Base-by-base conservation (phyloP, 2,329 filamentous ascomycete genomes). In the Coniochaeta sp. region DNA sequence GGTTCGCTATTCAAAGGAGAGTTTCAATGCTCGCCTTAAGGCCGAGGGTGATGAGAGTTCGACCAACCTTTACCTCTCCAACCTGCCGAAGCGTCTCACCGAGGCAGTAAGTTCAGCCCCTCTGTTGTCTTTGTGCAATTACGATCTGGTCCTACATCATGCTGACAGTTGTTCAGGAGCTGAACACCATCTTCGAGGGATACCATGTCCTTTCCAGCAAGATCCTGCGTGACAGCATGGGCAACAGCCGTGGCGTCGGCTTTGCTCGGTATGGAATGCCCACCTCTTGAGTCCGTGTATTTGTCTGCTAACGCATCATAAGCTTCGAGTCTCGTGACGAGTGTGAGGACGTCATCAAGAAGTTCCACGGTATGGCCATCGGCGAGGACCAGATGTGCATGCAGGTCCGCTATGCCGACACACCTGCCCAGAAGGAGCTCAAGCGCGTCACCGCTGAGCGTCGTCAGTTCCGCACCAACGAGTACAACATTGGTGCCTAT, bases 31-130 rank as follows among this genome's bases (percentile, higher is more conserved):
- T 59, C 91, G 95, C 61, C 87, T 99, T 62, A 97, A 99, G 78
- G 92, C 94, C 45, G 89, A 97, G 64, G 87, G 91, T 52, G 92
- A 99, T 63, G 88, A 87, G 50, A 65, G 71, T 38, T 97, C 95
- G 46, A 97, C 94, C 58, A 99, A 99, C 67, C 81, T 99, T 57
- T 99, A 99, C 70, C 91, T 97, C 56, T 99, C 95, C 26, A 99
- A 97, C 70, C 81, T 99, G 42, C 94, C 94, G 31, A 91, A 92
- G 71, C 83, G 85, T 56, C 84, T 95, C 78, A 95, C 89, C 50
- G 95, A 99, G 75, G 85, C 89, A 61, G 91, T 92, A 70, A 66
- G 86, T 75, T 6, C 33, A 7, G 6, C 10, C 14, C 30, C 24
- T 13, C 20, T 31, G 45, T 6, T 22, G 6, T 20, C 18, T 10